Evolutionary conservation across 2,329 filamentous ascomycete species (phyloP), one percentile per base, ranked within the genome.

Genomic region (Alternaria rosae): DNA sequence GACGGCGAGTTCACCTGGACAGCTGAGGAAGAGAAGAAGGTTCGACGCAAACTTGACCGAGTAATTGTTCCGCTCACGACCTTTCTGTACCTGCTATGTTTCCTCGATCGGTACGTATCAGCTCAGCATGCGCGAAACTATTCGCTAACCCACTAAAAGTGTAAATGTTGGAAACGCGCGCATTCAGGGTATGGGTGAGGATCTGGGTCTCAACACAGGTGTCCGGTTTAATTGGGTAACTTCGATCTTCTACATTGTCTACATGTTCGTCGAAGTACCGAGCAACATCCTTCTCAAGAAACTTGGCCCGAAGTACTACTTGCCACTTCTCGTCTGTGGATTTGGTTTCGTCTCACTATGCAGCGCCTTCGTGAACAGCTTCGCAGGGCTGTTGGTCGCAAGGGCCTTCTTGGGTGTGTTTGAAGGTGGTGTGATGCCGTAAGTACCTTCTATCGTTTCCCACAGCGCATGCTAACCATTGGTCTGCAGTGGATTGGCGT

Each of bases 161-260:
- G 67, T 73, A 30, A 78, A 85, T 64, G 82, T 85, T 57, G 84
- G 86, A 61, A 87, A 87, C 74, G 86, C 85, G 3, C 81, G 84
- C 44, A 87, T 88, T 55, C 83, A 86, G 61, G 86, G 86, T 17
- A 80, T 88, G 79, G 75, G 67, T 1, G 70, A 75, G 12, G 85
- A 87, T 28, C 76, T 88, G 3, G 64, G 83, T 5, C 80, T 88
- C 23, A 66, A 73, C 20, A 25, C 9, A 12, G 82, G 83, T n/a
- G 77, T 82, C 53, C 82, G 82, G 12, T 87, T 87, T 80, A 88
- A 88, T 71, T 86, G 85, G 80, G 83, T 85, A 0, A 83, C 86
- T 1, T 86, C 85, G 54, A 83, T 86, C 61, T 87, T 88, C 79
- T 88, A 87, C 76, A 84, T 88, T 61, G 72, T 85, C 58, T 88